These are phyloP conservation scores for Crepidotus sp. DNA, from an alignment of 1,284 basidiomycete genomes.

Conservation along the genomic window DNA sequence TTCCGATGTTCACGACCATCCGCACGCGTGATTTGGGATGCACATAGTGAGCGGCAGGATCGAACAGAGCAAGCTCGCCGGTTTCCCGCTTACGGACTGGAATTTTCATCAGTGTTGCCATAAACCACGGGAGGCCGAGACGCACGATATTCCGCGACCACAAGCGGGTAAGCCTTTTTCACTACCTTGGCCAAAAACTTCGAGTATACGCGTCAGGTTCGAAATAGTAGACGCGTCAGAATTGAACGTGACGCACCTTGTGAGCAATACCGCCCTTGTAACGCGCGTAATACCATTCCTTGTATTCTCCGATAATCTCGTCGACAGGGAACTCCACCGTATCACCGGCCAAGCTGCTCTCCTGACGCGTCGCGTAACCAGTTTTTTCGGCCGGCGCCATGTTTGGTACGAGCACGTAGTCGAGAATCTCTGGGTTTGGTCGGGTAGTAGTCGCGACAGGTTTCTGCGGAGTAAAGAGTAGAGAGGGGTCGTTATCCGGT, in stretches of 20 bases:
- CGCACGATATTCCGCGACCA: slow-evolving; percentile 54
- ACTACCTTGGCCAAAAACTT: slow-evolving; percentile 38
- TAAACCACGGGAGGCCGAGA: slow-evolving; percentile 12
- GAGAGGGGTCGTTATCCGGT: slow-evolving; percentile 8
- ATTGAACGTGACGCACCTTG: slow-evolving; percentile 34
- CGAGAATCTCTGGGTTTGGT: slow-evolving; percentile 12
- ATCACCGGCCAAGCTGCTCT: slow-evolving; percentile 25
- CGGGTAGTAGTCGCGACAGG: slow-evolving; percentile 1
- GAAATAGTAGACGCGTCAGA: slow-evolving; percentile 17
- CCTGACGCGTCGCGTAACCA: slow-evolving; percentile 32
- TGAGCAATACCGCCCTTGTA: slow-evolving; percentile 48
- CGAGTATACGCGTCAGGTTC: slow-evolving; percentile 21
- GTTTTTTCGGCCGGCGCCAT: slow-evolving; percentile 31
- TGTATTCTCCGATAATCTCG: slow-evolving; percentile 52
- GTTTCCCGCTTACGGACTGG: slow-evolving; percentile 36
- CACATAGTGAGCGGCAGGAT: slow-evolving; percentile 51
- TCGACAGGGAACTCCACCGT: slow-evolving; percentile 31
- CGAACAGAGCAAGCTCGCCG: slow-evolving; percentile 41
- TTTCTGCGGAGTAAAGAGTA: slow-evolving; percentile 13
- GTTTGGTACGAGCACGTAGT: slow-evolving; percentile 27
- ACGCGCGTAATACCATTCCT: slow-evolving; percentile 52
- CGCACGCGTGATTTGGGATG: slow-evolving; percentile 52
- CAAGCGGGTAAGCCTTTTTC: slow-evolving; percentile 28
- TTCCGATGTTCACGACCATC: slow-evolving; percentile 28
- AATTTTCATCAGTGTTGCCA: neutral